phyloP scores from a whole-genome alignment of 495 filamentous ascomycete species.

The Penicillium crystallinum region DNA sequence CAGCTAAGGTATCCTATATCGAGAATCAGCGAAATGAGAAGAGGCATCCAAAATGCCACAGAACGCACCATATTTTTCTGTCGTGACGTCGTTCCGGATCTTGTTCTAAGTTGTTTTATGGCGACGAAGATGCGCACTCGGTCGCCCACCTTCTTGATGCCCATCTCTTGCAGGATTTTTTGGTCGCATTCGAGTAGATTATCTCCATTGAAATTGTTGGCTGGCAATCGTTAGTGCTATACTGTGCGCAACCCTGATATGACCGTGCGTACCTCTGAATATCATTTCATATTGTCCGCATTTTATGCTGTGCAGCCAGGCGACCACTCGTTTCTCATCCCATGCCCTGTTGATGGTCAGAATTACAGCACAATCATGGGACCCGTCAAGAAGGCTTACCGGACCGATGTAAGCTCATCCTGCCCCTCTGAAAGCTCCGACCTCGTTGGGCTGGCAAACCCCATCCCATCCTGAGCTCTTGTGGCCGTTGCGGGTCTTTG shows the following conservation, averaged over 20 bases:
- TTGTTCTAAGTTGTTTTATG: conserved; percentile 87
- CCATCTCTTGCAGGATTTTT: conserved; percentile 93
- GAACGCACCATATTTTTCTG: conserved; percentile 76
- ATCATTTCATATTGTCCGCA: conserved; percentile 88
- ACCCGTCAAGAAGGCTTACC: conserved; percentile 37
- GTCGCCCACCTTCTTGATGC: conserved; percentile 96
- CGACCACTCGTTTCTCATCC: conserved; percentile 86
- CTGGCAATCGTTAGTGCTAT: conserved; percentile 30
- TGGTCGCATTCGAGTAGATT: conserved; percentile 97
- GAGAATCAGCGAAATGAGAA: conserved; percentile 11
- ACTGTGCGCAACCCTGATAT: background rate
- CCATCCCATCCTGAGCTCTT: conserved; percentile 52
- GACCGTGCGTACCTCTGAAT: conserved; percentile 59
- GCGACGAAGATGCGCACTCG: conserved; percentile 88
- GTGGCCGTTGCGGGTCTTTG: conserved; percentile 51
- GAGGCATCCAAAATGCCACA: background rate
- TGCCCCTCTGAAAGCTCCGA: conserved; percentile 86
- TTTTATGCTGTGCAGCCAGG: conserved; percentile 86
- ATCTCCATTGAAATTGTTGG: conserved; percentile 94
- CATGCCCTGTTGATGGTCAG: conserved; percentile 54
- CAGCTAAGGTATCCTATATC: conserved; percentile 40
- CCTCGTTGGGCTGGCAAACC: conserved; percentile 82
- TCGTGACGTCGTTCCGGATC: conserved; percentile 75
- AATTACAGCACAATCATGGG: background rate
- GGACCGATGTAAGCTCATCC: conserved; percentile 54